Percentiles rank a stretch among this genome's conserved stretches.
Conservation (phyloP, 192 early-diverging fungal species). For the Dissophora ornata region DNA sequence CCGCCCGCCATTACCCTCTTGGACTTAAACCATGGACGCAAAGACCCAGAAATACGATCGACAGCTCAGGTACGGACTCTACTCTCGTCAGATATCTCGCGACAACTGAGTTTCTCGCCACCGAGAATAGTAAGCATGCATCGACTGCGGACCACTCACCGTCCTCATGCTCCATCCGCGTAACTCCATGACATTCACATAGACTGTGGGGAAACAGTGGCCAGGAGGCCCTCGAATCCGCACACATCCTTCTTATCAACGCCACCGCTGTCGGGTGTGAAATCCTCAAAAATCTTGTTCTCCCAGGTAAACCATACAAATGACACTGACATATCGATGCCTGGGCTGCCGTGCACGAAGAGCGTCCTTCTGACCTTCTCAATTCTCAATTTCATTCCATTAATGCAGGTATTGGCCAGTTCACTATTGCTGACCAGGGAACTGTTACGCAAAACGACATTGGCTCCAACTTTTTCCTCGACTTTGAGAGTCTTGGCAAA, state of each 20-base stretch:
- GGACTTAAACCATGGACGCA: conserved; percentile 49
- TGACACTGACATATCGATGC: too few species aligned
- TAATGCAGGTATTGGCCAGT: conserved; percentile 83
- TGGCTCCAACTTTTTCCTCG: conserved; percentile 95
- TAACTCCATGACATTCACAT: background rate
- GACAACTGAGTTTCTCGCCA: too few species aligned
- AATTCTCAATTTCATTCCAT: background rate
- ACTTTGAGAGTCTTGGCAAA: conserved; percentile 68
- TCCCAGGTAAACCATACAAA: too few species aligned
- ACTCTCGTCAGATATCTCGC: background rate
- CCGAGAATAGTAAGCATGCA: too few species aligned
- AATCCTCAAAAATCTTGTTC: conserved; percentile 92
- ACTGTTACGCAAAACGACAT: conserved; percentile 75
- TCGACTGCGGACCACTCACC: conserved; percentile 31
- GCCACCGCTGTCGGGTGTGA: conserved; percentile 89
- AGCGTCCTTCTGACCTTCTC: background rate
- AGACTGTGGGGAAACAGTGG: conserved; percentile 97
- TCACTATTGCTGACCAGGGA: conserved; percentile 85
- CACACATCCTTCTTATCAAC: conserved; percentile 87
- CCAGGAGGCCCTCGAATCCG: conserved; percentile 85
- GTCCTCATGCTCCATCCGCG: background rate
- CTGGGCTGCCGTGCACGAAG: too few species aligned
- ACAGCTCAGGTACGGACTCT: conserved; percentile 75
- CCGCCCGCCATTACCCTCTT: background rate
- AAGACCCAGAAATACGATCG: conserved; percentile 89